Evolutionary conservation across 306 rosid genomes (phyloP), one percentile per base, ranked within the genome.

Genomic region (Mucuna pruriens): DNA sequence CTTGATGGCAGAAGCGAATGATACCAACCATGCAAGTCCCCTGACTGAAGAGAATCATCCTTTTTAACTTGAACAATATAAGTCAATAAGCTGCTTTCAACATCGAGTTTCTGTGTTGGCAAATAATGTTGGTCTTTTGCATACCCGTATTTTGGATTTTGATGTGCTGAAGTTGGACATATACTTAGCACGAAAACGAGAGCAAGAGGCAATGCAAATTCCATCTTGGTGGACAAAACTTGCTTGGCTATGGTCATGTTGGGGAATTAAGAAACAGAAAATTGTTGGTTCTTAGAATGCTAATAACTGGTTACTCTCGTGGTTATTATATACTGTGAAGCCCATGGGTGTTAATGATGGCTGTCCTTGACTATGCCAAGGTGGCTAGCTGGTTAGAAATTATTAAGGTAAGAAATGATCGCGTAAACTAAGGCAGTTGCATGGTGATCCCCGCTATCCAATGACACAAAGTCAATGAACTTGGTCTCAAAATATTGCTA

Each of bases 1-100:
- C 69, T 77, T 0, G 40, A 4, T 1, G 94, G 94, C 33, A 92
- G 78, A 73, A 90, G 91, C 1, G 95, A 84, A 2, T 67, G 57
- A 74, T 92, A 90, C 90, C 91, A 94, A 12, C 57, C 29, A 5
- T 83, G 83, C 42, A 89, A 58, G 19, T 84, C 86, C 8, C 87
- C 85, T 3, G 80, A 44, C 7, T 69, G 77, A 52, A 76, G 63
- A 57, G 71, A 60, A 25, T 66, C 52, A 16, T 33, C 70, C 71
- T 78, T 89, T 46, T 73, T 52, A 19, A 90, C 90, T 2, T 80
- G 84, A 74, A 94, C 86, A 68, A 89, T 73, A 82, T 90, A 85
- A 81, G 94, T 79, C 73, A 5, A 17, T 38, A 85, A 55, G 72
- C 36, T 65, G 26, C 79, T 83, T 29, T 46, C 48, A 11, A 57